phyloP scores from a whole-genome alignment of 345 rosid species.

The Stellera chamaejasme region DNA sequence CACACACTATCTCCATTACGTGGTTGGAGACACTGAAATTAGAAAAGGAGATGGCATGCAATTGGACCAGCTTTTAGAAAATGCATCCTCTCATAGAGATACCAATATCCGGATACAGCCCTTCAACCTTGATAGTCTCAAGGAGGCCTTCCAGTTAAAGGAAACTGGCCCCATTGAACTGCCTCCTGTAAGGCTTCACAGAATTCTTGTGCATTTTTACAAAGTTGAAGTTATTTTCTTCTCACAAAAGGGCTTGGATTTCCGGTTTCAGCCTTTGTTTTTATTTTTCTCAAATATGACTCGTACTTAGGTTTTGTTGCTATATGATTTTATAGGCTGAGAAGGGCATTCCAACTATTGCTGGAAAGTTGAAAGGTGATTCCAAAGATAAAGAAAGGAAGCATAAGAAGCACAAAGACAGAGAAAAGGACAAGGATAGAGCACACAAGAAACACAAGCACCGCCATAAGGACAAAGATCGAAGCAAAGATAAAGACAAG shows the following conservation, averaged over 20 bases:
- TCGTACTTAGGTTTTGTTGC: background rate
- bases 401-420: constrained; percentile 85
- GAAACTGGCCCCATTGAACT: constrained; percentile 59
- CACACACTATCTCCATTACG: constrained; percentile 67
- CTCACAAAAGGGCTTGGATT: background rate
- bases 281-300: background rate
- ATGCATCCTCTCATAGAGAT: constrained; percentile 32
- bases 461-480: constrained; percentile 64
- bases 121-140: constrained; percentile 64
- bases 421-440: constrained; percentile 79
- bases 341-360: constrained; percentile 69
- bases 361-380: constrained; percentile 62
- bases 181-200: constrained; percentile 44
- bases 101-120: constrained; percentile 43
- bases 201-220: background rate
- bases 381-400: constrained; percentile 82
- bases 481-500: constrained; percentile 75
- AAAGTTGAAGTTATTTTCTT: background rate
- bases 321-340: constrained; percentile 39
- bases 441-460: constrained; percentile 91
- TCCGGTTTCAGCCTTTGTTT: background rate
- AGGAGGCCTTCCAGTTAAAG: constrained; percentile 66
- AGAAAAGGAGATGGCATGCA: constrained; percentile 95
- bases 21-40: constrained; percentile 77
- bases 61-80: constrained; percentile 64